These are phyloP conservation scores for Dimocarpus longan DNA, from an alignment of 345 rosid species.

Conservation along the genomic window DNA sequence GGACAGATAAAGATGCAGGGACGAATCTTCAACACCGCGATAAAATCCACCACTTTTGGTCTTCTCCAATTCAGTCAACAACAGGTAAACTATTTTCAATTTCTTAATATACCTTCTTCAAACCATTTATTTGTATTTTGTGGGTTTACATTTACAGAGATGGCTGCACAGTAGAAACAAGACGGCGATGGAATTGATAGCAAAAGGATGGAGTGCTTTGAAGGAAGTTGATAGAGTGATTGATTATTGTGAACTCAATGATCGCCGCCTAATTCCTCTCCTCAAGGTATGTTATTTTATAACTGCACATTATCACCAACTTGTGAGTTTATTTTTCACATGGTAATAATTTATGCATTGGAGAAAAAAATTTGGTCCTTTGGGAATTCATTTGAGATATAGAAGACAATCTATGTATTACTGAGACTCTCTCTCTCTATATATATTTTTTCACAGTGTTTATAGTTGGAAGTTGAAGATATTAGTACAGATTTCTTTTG, in stretches of 20 bases:
- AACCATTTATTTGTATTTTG: constrained; percentile 2
- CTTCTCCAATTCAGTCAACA: constrained; percentile 26
- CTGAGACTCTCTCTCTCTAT: no score
- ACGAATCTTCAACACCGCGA: constrained; percentile 14
- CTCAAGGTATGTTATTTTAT: constrained; percentile 48
- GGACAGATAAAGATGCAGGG: constrained; percentile 30
- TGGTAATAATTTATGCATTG: neutral
- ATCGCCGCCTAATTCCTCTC: constrained; percentile 81
- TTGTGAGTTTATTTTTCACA: neutral
- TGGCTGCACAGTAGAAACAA: constrained; percentile 76
- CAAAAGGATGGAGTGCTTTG: constrained; percentile 83
- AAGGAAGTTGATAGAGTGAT: constrained; percentile 91
- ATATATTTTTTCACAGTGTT: neutral
- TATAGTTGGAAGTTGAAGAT: neutral
- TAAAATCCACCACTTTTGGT: constrained; percentile 5
- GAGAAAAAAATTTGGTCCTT: no score
- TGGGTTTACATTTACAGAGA: constrained; percentile 49
- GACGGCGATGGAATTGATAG: constrained; percentile 88
- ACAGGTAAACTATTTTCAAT: constrained; percentile 17
- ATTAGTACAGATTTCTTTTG: neutral
- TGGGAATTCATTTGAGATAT: no score
- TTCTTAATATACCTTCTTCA: neutral
- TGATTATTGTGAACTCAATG: constrained; percentile 84
- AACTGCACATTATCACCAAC: neutral
- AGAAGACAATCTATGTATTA: no score